Base-by-base conservation (phyloP, 2,329 filamentous ascomycete species). In the Pyricularia grisea region DNA sequence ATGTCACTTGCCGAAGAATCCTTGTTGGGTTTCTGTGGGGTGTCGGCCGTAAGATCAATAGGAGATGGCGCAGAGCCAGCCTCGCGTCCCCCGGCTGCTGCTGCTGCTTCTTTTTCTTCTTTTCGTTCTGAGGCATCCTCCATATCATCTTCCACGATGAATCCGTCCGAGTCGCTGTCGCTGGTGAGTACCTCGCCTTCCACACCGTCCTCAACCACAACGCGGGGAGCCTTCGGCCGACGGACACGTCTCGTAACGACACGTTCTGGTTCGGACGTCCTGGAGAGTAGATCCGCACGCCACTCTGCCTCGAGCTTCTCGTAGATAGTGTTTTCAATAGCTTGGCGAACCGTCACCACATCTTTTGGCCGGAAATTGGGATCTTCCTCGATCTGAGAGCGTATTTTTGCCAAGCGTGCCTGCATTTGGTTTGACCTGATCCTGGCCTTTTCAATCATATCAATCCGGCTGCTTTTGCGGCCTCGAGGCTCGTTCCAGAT, bases 311-410 rank as follows among this genome's bases (percentile, higher is more conserved):
- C 77, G 73, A 89, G 80, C 66, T 85, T 84, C 68, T 90, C 84
- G 50, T 86, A 84, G 0, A 97, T 78, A 3, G 84, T 92, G 4
- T 82, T 79, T 70, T 94, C 88, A 68, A 97, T 79, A 50, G 79
- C 84, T 12, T 79, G 28, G 9, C 81, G 78, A 17, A 95, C 75
- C 17, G 88, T 82, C 0, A 77, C 73, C 27, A 80, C 78, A 9
- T 80, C 85, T 12, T 78, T 76, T 81, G 75, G 20, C 84, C 79
- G 0, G 65, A 30, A 63, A 12, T 1, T 76, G 73, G 81, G 42
- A 93, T 86, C 25, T 87, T 83, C 1, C 23, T 61, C 33, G 33
- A 68, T 42, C 1, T 31, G 42, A 25, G 81, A 73, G 11, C 82
- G 82, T 20, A 88, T 77, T 65, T 84, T 87, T n/a, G 76, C 75